These are phyloP conservation scores for Ascochyta fabae DNA, from an alignment of 2,329 filamentous ascomycete genomes.

Conservation along the genomic window DNA sequence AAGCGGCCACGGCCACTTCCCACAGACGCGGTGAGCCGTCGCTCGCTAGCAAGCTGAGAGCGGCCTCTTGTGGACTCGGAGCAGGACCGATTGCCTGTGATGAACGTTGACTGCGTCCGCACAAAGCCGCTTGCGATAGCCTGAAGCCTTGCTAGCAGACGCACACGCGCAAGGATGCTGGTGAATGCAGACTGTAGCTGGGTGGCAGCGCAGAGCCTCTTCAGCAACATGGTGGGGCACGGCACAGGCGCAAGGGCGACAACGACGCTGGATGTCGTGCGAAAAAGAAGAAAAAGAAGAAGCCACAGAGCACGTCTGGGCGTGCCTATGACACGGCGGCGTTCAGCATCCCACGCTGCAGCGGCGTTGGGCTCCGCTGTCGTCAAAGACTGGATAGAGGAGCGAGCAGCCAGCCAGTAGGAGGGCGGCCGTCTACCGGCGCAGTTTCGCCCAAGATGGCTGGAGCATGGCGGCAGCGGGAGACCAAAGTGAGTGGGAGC, in stretches of 20 bases:
- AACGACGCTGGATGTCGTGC: constrained; percentile 3
- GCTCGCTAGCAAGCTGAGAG: constrained; percentile 12
- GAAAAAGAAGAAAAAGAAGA: constrained; percentile 8
- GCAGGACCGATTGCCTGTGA: constrained; percentile 31
- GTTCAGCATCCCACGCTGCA: constrained; percentile 23
- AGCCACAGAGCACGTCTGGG: background rate
- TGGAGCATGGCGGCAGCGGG: constrained; percentile 29
- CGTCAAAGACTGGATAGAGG: constrained; percentile 21
- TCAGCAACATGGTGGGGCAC: background rate
- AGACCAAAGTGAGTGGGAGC: constrained; percentile 21
- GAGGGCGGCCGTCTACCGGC: constrained; percentile 18
- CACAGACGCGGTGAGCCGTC: constrained; percentile 18
- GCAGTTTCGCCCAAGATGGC: constrained; percentile 22
- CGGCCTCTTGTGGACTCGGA: constrained; percentile 24
- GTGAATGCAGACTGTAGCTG: background rate
- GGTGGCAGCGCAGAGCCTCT: constrained; percentile 19
- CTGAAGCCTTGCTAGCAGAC: constrained; percentile 10
- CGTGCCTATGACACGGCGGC: constrained; percentile 6
- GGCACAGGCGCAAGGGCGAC: constrained; percentile 2
- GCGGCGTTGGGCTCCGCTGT: constrained; percentile 19
- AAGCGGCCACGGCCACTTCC: constrained; percentile 16
- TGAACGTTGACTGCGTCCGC: constrained; percentile 13
- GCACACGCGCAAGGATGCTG: background rate
- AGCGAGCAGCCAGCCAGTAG: constrained; percentile 23
- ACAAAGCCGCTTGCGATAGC: constrained; percentile 23